Base-by-base conservation (phyloP, 768 basidiomycete species). In the Clitopilus hobsonii region DNA sequence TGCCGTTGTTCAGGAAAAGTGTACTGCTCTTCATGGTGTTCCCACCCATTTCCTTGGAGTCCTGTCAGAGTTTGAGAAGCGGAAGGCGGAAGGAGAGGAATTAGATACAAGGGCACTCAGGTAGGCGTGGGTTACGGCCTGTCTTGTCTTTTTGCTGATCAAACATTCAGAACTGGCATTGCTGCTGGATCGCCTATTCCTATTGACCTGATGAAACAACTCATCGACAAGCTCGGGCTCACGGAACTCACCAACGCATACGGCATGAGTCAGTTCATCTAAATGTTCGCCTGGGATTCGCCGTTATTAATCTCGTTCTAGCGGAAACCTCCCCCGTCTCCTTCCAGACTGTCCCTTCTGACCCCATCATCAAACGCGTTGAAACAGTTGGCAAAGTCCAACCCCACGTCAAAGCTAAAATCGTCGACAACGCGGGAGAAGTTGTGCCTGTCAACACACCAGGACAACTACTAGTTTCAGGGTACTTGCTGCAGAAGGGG, bases 251-350 rank as follows among this genome's bases (percentile, higher is more conserved):
- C 91, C 0, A 85, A 82, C 55, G 89, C 86, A 10, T 93, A 90
- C 67, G 91, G 91, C 54, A 93, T 93, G 91, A 92, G 91, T 93
- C 58, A 56, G 86, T 79, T 22, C 24, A 28, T 54, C 45, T 16
- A 16, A 47, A 25, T 14, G 32, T 32, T 28, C 28, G 8, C 13
- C 32, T 4, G 10, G 26, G 6, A n/a, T 18, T 22, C 20, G n/a
- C 27, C 45, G 51, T 25, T 60, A 54, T 56, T 36, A 6, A 13
- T 54, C n/a, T 18, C 45, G 51, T 30, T 51, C 51, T 56, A 91
- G 89, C 89, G 48, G 89, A 90, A 67, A 90, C 88, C 6, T 89
- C 90, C 58, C 91, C 91, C 0, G 90, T 92, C 0, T 86, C 91
- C 0, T 93, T 93, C 71, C 91, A 93, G 68, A 85, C 89, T 0